Evolutionary conservation across 176 grass and related monocot species (phyloP), one percentile per base, ranked within the genome.

Genomic region (Bolboschoenus planiculmis): DNA sequence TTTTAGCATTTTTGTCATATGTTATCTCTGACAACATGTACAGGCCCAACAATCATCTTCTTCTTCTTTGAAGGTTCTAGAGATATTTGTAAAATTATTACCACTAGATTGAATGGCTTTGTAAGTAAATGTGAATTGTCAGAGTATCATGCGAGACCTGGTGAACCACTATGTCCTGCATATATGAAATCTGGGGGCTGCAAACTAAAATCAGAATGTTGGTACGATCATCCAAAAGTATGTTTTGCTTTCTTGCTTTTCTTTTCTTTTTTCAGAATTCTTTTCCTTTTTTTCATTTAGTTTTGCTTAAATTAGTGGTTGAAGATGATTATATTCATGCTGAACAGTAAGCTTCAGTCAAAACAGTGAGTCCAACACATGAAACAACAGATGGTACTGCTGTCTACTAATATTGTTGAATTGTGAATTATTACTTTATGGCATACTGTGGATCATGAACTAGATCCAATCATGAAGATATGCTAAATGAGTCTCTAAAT

Each of bases 171-270:
- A 46, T 92, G 90, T 18, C 68, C 82, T 48, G 84, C 89, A 67
- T 85, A 85, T 83, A 87, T 87, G 78, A 92, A 87, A 90, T 79
- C 15, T 56, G 33, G 87, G 16, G 42, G 5, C 71, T 92, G 88
- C 66, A 87, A 83, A 66, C 83, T 90, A 23, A 29, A 84, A 77
- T 57, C 14, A 85, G 31, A 84, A 82, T 92, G 87, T 68, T 71
- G 83, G 29, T 92, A 89, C 80, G 78, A 92, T 90, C 90, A 92
- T 68, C 77, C 87, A 50, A 87, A 81, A 31, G 78, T 81, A 81
- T 26, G 37, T 81, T 7, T 42, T 58, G 3, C 57, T 31, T 29
- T 53, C 3, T 61, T 54, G 18, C 3, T 62, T 59, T 37, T 80
- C 20, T 59, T 61, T 42, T 27, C 33, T 18, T 33, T 33, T 30